Conservation (phyloP, 345 rosid species). For the Mercurialis annua region DNA sequence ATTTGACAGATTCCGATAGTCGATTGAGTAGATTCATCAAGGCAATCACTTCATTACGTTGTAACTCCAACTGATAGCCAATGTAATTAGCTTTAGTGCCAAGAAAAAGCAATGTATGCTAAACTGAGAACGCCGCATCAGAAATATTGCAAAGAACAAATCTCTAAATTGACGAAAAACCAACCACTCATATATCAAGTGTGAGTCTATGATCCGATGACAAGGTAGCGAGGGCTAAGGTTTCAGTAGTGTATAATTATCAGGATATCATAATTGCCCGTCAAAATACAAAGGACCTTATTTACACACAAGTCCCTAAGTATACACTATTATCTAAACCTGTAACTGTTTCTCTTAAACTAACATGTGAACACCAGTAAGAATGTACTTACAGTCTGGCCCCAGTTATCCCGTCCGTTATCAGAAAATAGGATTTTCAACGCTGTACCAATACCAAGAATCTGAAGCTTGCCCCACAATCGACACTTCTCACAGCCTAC, state of each 20-base stretch:
- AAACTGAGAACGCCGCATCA: not conserved
- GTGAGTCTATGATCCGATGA: too few species aligned
- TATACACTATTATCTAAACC: too few species aligned
- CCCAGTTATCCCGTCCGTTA: constrained; percentile 47
- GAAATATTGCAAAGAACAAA: too few species aligned
- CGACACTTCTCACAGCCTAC: constrained; percentile 97
- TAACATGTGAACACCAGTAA: too few species aligned
- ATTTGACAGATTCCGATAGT: constrained; percentile 63
- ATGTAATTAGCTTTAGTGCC: not conserved
- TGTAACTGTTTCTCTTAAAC: too few species aligned
- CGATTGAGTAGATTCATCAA: constrained; percentile 68
- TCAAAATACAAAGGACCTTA: constrained; percentile 1
- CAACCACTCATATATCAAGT: too few species aligned
- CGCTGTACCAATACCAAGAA: constrained; percentile 95
- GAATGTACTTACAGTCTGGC: constrained; percentile 49
- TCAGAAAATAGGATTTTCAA: constrained; percentile 83
- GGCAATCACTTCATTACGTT: constrained; percentile 76
- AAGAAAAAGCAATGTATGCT: not conserved
- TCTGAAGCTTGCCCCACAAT: constrained; percentile 98
- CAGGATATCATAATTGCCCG: not conserved
- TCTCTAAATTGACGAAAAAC: too few species aligned
- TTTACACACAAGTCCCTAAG: not conserved
- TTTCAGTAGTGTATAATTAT: too few species aligned
- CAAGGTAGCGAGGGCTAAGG: not conserved
- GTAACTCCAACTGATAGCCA: constrained; percentile 56